Base-by-base conservation (phyloP, 225 moss, liverwort and hornwort genomes). In the Bryum argenteum region DNA sequence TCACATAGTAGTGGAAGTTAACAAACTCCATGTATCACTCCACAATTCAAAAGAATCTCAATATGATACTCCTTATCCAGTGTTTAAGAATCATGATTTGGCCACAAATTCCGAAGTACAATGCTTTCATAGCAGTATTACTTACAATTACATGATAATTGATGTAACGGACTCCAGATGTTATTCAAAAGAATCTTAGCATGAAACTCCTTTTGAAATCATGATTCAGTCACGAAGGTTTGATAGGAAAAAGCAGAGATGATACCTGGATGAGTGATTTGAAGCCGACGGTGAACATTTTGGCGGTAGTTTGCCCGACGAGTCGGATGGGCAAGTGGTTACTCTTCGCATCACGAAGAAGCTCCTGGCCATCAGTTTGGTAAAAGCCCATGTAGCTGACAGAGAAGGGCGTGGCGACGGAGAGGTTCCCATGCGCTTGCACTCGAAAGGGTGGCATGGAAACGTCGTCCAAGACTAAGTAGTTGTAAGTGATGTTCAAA, bases 401-500 rank as follows among this genome's bases (percentile, higher is more conserved):
- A 51, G 72, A 63, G 3, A 83, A 52, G n/a, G 78, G 71, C 2
- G 76, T 60, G 19, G 57, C 68, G 9, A 79, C 47, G 0, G 79
- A 76, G 18, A 69, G 12, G 44, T 83, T 83, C 54, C 60, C 57
- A 18, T 70, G 75, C 9, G 79, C 72, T 26, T 48, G 68, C 11
- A 79, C 69, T 6, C 17, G 58, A 43, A 79, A 79, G 2, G 76
- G 55, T 11, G 68, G 47, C 63, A 79, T 24, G 1, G 64, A 68
- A 58, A 60, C 43, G 10, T 39, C 45, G 17, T 67, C 72, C 7
- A 79, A 63, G 17, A 53, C 13, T 17, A 76, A 1, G 54, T 50
- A 40, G 14, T 66, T 72, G 76, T 83, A 83, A 10, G 79, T 63
- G 54, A 73, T 50, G 69, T 79, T 79, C 65, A 83, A 37, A 64